phyloP scores from a whole-genome alignment of 768 basidiomycete genomes.

The Hericium coralloides region DNA sequence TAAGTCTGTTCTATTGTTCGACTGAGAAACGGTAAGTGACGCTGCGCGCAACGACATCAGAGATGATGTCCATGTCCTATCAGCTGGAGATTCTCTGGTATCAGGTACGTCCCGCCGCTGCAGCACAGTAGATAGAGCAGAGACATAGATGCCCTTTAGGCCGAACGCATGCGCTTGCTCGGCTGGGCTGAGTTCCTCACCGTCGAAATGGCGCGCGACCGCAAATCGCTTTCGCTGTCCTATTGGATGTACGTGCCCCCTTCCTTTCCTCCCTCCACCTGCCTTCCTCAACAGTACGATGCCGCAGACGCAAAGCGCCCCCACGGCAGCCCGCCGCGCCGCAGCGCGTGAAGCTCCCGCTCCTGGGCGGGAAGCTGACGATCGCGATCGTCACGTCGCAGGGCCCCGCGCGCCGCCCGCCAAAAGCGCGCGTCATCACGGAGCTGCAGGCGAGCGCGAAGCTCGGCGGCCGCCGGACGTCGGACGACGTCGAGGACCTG shows the following conservation, averaged over 20 bases:
- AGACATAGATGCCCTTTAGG: slow-evolving; percentile 27
- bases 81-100: slow-evolving; percentile 86
- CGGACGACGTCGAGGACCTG: slow-evolving; percentile 69
- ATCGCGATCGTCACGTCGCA: slow-evolving; percentile 58
- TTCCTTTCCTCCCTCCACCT: background rate
- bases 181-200: slow-evolving; percentile 79
- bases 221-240: slow-evolving; percentile 60
- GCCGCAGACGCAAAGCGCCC: slow-evolving; percentile 31
- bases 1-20: slow-evolving; percentile 30
- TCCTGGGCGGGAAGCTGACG: slow-evolving; percentile 62
- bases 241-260: slow-evolving; percentile 71
- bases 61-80: slow-evolving; percentile 88
- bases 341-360: slow-evolving; percentile 39
- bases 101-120: slow-evolving; percentile 33
- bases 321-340: slow-evolving; percentile 20
- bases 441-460: slow-evolving; percentile 60
- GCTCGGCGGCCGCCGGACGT: slow-evolving; percentile 41
- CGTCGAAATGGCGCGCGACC: slow-evolving; percentile 59
- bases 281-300: slow-evolving; percentile 1
- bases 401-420: slow-evolving; percentile 40
- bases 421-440: slow-evolving; percentile 45
- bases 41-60: slow-evolving; percentile 27
- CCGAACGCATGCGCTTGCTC: slow-evolving; percentile 66
- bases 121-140: background rate
- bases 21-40: slow-evolving; percentile 4